A percentile compares a stretch with the other conserved stretches of the same genome.
These are phyloP conservation scores for Themeda triandra DNA, from an alignment of 176 grass and related monocot genomes.

Conservation along the genomic window DNA sequence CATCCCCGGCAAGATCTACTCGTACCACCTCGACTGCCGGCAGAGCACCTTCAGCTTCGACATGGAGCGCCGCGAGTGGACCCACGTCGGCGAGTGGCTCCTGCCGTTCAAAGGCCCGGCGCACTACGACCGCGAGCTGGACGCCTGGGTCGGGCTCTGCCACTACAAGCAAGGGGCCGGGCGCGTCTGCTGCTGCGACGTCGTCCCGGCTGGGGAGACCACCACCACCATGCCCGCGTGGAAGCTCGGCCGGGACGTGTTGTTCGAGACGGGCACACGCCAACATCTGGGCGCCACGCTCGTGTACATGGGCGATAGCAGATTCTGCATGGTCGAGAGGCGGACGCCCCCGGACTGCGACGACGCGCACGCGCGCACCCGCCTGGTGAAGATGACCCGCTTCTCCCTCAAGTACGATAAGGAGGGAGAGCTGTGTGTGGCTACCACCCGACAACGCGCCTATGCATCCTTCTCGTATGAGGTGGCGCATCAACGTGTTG, in stretches of 20 bases:
- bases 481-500: background rate
- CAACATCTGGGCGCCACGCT: background rate
- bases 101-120: background rate
- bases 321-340: background rate
- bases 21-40: too few relatives aligned
- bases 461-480: too few relatives aligned
- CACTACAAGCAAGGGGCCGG: background rate
- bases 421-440: too few relatives aligned
- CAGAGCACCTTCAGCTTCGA: background rate
- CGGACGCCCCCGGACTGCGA: background rate
- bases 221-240: background rate
- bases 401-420: too few relatives aligned
- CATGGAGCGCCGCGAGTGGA: background rate
- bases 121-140: background rate
- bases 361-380: too few relatives aligned
- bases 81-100: background rate
- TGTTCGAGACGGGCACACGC: background rate
- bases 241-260: background rate
- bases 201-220: background rate
- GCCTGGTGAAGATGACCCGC: too few relatives aligned
- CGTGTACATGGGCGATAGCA: background rate
- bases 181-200: too few relatives aligned
- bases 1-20: too few relatives aligned
- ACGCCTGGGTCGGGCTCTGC: slow-evolving; percentile 8
- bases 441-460: too few relatives aligned